These are phyloP conservation scores for Spencermartinsiella ligniputridi DNA, from an alignment of 1,139 yeast genomes.

Conservation along the genomic window DNA sequence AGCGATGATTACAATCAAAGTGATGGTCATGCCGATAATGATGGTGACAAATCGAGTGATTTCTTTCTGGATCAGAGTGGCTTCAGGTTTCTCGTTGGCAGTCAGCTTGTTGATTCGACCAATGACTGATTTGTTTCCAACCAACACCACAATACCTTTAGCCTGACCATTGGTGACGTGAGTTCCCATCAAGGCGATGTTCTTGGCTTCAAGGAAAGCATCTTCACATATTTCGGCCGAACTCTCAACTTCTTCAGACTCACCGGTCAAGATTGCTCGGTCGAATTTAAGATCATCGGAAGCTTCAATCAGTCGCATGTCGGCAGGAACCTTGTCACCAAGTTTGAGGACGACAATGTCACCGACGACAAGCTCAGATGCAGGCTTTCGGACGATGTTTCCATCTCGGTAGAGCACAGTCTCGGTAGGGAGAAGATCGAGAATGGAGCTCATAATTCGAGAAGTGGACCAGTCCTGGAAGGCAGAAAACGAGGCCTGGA, in stretches of 20 bases:
- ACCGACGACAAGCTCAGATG: slow-evolving; percentile 48
- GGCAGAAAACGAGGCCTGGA: slow-evolving; percentile 48
- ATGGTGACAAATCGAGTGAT: slow-evolving; percentile 43
- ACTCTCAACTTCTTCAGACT: slow-evolving; percentile 44
- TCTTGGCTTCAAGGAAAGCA: slow-evolving; percentile 43
- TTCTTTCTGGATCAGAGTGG: slow-evolving; percentile 46
- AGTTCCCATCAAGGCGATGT: slow-evolving; percentile 50
- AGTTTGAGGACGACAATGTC: slow-evolving; percentile 43
- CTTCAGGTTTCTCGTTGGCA: slow-evolving; percentile 38
- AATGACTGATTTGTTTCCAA: slow-evolving; percentile 47
- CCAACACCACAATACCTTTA: slow-evolving; percentile 43
- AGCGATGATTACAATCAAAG: slow-evolving; percentile 40
- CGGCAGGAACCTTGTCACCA: slow-evolving; percentile 52
- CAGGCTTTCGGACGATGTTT: slow-evolving; percentile 34
- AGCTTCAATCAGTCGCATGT: slow-evolving; percentile 39
- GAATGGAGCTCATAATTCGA: slow-evolving; percentile 48
- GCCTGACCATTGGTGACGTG: slow-evolving; percentile 47
- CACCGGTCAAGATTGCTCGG: slow-evolving; percentile 52
- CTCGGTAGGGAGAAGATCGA: slow-evolving; percentile 42
- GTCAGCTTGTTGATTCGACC: slow-evolving; percentile 46
- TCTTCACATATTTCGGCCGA: slow-evolving; percentile 35
- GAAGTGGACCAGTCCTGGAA: slow-evolving; percentile 49
- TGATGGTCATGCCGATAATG: slow-evolving; percentile 38
- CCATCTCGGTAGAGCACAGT: slow-evolving; percentile 43
- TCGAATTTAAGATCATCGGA: slow-evolving; percentile 44